Evolutionary conservation across 2,329 filamentous ascomycete genomes (phyloP), one percentile per base, ranked within the genome.

Genomic region (Akanthomyces dipterigenus): DNA sequence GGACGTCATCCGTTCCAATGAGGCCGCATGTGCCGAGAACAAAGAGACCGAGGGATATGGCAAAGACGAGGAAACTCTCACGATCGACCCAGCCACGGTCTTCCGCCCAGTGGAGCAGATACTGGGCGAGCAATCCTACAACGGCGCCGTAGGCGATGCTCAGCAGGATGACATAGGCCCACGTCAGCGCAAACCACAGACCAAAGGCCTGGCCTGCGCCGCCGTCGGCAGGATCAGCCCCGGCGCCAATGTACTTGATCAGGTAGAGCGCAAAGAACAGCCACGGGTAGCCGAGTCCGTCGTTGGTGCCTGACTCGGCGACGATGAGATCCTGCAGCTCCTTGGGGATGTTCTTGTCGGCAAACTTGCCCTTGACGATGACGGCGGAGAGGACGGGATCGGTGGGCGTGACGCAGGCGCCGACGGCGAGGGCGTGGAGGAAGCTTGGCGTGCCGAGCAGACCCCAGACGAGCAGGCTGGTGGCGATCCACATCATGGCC

Each of bases 321-420:
- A 89, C 82, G 69, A 91, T 90, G 67, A 91, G 90, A 65, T 88
- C 86, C 76, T 96, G 91, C 54, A 97, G 77, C 31, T 88, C 83
- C 62, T 86, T 87, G 0, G 93, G 91, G 20, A 96, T 88, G 70
- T 96, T 95, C 68, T 92, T 88, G 69, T 96, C 92, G 1, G 93
- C 93, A 70, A 96, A 97, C 68, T 90, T 93, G 36, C 92, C 92
- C 77, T 96, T 96, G 50, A 96, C 91, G 62, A 96, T 96, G 3
- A 89, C 89, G 65, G 95, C 93, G 18, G 89, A 93, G 42, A 96
- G 74, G 1, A 96, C 86, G 0, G 93, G 93, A 68, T 97, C 93
- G 0, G 93, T 96, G 0, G 92, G 93, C 2, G 93, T 95, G n/a
- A 97, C 86, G 69, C 92, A 96, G 0, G 92, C 89, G 1, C 87